phyloP scores from a whole-genome alignment of 2,329 filamentous ascomycete species.

The Aspergillus glaucus region DNA sequence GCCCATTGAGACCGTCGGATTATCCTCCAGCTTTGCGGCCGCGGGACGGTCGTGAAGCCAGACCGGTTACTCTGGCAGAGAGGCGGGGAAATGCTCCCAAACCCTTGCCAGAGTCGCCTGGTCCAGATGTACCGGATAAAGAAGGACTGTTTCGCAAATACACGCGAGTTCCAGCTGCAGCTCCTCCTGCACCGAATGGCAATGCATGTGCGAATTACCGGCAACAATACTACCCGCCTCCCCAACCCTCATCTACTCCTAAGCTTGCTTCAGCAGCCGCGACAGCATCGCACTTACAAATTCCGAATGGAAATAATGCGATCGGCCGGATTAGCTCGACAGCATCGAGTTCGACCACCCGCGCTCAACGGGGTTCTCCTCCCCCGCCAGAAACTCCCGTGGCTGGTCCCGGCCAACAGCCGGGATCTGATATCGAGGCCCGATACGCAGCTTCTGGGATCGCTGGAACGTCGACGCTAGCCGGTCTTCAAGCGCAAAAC shows the following conservation, averaged over 20 bases:
- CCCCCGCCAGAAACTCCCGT: slow-evolving; percentile 91
- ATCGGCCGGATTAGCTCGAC: slow-evolving; percentile 67
- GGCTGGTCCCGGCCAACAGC: slow-evolving; percentile 62
- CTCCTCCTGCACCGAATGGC: slow-evolving; percentile 20
- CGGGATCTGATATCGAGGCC: slow-evolving; percentile 78
- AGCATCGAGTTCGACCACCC: slow-evolving; percentile 86
- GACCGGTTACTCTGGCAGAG: slow-evolving; percentile 63
- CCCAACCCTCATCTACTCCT: slow-evolving; percentile 25
- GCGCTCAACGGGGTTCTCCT: slow-evolving; percentile 84
- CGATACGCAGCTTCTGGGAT: slow-evolving; percentile 89
- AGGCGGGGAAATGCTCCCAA: slow-evolving; percentile 69
- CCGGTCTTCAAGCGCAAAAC: slow-evolving; percentile 66
- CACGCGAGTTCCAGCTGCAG: slow-evolving; percentile 35
- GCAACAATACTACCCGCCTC: slow-evolving; percentile 59
- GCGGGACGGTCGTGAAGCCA: slow-evolving; percentile 47
- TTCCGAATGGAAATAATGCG: slow-evolving; percentile 45
- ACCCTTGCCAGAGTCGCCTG: slow-evolving; percentile 74
- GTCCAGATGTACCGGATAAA: slow-evolving; percentile 66
- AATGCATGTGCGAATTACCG: slow-evolving; percentile 49
- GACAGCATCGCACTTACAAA: slow-evolving; percentile 19
- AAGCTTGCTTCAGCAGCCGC: slow-evolving; percentile 17
- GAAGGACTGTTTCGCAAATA: slow-evolving; percentile 68
- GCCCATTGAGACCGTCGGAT: slow-evolving; percentile 25
- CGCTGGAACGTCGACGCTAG: slow-evolving; percentile 75
- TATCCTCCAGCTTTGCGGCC: slow-evolving; percentile 38